Evolutionary conservation across 2,329 filamentous ascomycete species (phyloP), one percentile per base, ranked within the genome.

Genomic region (Talaromyces sp.): DNA sequence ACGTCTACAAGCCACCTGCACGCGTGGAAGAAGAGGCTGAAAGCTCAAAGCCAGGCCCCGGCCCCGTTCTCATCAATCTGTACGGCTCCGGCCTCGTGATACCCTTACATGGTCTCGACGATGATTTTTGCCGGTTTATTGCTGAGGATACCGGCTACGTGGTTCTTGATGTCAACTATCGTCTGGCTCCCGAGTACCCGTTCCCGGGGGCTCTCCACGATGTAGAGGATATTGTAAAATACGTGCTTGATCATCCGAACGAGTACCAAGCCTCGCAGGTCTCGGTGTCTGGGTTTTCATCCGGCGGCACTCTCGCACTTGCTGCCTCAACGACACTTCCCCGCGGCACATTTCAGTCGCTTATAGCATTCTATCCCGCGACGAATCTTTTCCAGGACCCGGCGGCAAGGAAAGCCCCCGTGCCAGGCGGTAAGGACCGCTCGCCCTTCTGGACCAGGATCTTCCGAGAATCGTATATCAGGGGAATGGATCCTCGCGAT

Each of bases 231-330:
- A 65, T 64, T 3, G 53, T 76, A 13, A 61, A 53, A n/a, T 73
- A 66, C 62, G 66, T 74, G 0, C 65, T 65, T 2, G 56, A 62
- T 2, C 70, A 68, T 15, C 67, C 69, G 0, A 60, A 68, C 1
- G 17, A 54, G 0, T 77, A 70, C 63, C 68, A 77, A 40, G 2
- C 19, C 2, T 53, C 59, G 0, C 63, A 62, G 3, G 51, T 78
- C 11, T 66, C 67, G 0, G 57, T 77, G 1, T 70, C 67, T 1
- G 76, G 76, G 8, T 58, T 78, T 76, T 75, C 72, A 43, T 71
- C 76, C 0, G 76, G 76, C 2, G 75, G 54, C 0, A 76, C 71
- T 43, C 65, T 78, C 11, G 70, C 71, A 1, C 65, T 78, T 5
- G 69, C 67, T 1, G 64, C 69, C 1, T 66, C 66, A 52, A 64